Evolutionary conservation across 805 yeast genomes (phyloP).

Genomic region (Teunomyces stri): DNA sequence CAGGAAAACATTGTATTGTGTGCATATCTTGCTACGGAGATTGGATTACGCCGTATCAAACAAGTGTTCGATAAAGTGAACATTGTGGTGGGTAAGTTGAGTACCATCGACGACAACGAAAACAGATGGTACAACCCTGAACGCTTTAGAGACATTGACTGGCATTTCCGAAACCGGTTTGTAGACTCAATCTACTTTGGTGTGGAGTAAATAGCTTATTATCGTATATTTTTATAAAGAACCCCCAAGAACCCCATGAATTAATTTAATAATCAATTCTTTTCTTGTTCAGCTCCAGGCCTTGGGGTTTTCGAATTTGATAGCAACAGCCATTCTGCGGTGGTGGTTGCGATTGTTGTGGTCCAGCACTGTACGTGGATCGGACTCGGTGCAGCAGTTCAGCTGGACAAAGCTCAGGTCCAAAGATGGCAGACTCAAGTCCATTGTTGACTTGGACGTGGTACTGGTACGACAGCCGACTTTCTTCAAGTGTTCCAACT

Average conservation of each 20-base stretch:
- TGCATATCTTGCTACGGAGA: conserved; percentile 71
- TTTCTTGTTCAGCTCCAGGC: not conserved
- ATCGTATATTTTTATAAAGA: not conserved
- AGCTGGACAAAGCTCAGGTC: not conserved
- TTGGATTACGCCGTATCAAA: conserved; percentile 69
- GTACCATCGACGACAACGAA: conserved; percentile 36
- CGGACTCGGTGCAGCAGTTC: not conserved
- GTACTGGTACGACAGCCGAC: not conserved
- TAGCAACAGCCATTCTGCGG: conserved; percentile 46
- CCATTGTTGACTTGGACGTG: not conserved
- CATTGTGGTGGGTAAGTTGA: conserved; percentile 66
- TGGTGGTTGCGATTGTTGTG: conserved; percentile 30
- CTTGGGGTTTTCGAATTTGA: conserved; percentile 42
- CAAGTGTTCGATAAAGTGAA: conserved; percentile 71
- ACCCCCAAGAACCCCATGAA: not conserved
- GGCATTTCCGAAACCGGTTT: conserved; percentile 66
- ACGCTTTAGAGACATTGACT: conserved; percentile 46
- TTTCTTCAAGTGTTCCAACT: conserved; percentile 4
- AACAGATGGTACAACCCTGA: conserved; percentile 29
- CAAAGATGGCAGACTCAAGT: not conserved
- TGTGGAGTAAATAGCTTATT: conserved; percentile 32
- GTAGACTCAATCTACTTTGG: conserved; percentile 81
- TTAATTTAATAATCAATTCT: too few relatives aligned
- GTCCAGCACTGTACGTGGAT: not conserved
- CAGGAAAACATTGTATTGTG: conserved; percentile 65